These are phyloP conservation scores for Saccharomyces hybrid DNA, from an alignment of 1,139 yeast species.

Conservation along the genomic window DNA sequence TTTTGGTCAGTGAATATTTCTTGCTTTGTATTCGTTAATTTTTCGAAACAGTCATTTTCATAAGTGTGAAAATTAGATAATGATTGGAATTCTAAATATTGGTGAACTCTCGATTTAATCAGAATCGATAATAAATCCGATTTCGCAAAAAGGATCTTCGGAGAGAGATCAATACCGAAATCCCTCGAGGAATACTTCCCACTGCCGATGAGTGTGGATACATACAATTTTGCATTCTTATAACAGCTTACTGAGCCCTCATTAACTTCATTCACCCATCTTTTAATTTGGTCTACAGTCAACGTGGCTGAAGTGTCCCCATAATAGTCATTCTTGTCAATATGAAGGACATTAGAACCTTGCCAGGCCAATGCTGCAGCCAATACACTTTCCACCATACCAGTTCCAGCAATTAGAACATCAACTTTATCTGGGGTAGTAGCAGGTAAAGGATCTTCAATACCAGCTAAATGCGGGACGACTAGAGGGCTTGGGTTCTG, in stretches of 20 bases:
- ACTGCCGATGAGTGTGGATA: slow-evolving; percentile 48
- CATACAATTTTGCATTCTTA: slow-evolving; percentile 60
- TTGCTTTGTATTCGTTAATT: slow-evolving; percentile 75
- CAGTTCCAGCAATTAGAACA: slow-evolving; percentile 87
- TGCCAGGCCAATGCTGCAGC: slow-evolving; percentile 99
- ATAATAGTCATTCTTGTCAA: slow-evolving; percentile 74
- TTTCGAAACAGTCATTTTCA: slow-evolving; percentile 84
- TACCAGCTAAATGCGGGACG: slow-evolving; percentile 75
- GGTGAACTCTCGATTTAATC: slow-evolving; percentile 77
- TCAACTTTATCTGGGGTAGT: slow-evolving; percentile 64
- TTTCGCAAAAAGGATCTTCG: slow-evolving; percentile 80
- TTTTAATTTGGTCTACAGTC: slow-evolving; percentile 73
- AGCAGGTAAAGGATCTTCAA: slow-evolving; percentile 55
- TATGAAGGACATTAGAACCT: slow-evolving; percentile 82
- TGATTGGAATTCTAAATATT: slow-evolving; percentile 88
- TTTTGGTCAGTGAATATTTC: slow-evolving; percentile 90
- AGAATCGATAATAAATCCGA: slow-evolving; percentile 75
- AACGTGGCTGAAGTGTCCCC: slow-evolving; percentile 86
- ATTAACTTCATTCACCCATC: slow-evolving; percentile 70
- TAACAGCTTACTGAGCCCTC: slow-evolving; percentile 37
- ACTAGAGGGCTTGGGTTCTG: slow-evolving; percentile 49
- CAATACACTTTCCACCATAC: slow-evolving; percentile 75
- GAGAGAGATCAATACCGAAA: slow-evolving; percentile 84
- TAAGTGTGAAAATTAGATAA: slow-evolving; percentile 82
- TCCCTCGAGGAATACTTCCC: slow-evolving; percentile 43